Base-by-base conservation (phyloP, 495 filamentous ascomycete genomes). In the Neurospora sp. region DNA sequence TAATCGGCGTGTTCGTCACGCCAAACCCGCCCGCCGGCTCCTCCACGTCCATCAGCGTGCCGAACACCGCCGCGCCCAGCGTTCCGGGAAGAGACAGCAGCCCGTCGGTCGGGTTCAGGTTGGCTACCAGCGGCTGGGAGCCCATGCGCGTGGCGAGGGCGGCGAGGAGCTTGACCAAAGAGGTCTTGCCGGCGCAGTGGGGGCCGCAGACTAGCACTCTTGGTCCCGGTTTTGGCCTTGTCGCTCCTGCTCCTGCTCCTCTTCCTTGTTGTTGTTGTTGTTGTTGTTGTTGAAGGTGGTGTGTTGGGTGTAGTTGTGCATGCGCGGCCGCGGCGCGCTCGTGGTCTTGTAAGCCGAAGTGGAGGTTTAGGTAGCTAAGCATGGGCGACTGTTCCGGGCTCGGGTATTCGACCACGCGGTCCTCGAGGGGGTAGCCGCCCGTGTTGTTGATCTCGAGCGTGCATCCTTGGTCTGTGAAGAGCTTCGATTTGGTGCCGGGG, bases 381-480 rank as follows among this genome's bases (percentile, higher is more conserved):
- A 96, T 92, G 16, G 92, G 91, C 14, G 93, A 96, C 77, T 97
- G 94, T 77, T 96, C 92, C 76, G 96, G 96, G 76, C 91, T 89
- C 75, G 88, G 88, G 42, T 85, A 86, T 37, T 88, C 82, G 9
- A 80, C 80, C 39, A 84, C 79, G 22, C 79, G 76, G 53, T 82
- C 88, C 37, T 80, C 77, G 71, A 79, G 77, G 0, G 80, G 82
- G 8, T 88, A 90, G 45, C 82, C 71, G 12, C 78, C 79, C 2
- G 40, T 86, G 27, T 65, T 65, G 53, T 65, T 65, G 71, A 98
- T 84, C 79, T 97, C 93, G 71, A 99, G 80, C 12, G 85, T 88
- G 77, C 94, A 97, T 73, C 96, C 96, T 80, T 94, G 88, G 90
- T 92, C 96, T 53, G 94, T 97, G 82, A 90, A 94, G 73, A 99